Base-by-base conservation (phyloP, 169 alveolate species). In the Plasmodium gaboni region DNA sequence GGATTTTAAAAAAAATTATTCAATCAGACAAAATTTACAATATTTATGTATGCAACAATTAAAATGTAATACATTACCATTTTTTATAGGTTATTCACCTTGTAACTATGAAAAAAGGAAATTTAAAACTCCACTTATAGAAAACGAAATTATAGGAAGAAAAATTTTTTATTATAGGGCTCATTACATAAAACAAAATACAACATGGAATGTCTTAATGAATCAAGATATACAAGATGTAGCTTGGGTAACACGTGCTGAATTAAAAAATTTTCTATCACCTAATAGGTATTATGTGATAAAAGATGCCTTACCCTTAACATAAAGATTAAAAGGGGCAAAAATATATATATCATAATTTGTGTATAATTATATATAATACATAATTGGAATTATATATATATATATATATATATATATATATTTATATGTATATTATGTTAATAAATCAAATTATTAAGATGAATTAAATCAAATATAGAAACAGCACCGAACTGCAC, bases 91-190 rank as follows among this genome's bases (percentile, higher is more conserved):
- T 15, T 92, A 92, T 71, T 91, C 92, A 26, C 96, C 96, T 1
- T 92, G 91, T 55, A 83, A 86, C 7, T 83, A 57, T 70, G 91
- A 83, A 68, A 83, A 83, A 83, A 83, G 91, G 28, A 83, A 83
- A 83, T 83, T 57, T 69, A 83, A 67, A 59, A 38, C 24, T n/a
- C 91, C 91, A 8, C 60, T 83, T 68, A 7, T 63, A 13, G 26
- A n/a, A 13, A 83, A 83, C 32, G 91, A 83, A 83, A 83, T 83
- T 83, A 69, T 83, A 15, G 91, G 91, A 17, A 83, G 91, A 42
- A 83, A 93, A 94, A 74, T 94, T 24, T 94, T 94, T 88, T 94
- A 94, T 72, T 94, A 88, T 57, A 74, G 96, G 53, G 96, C 96
- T 15, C 87, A 94, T 55, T 94, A 83, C 19, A 71, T 73, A 19